Evolutionary conservation across 345 rosid species (phyloP), one percentile per base, ranked within the genome.

Genomic region (Salix viminalis): DNA sequence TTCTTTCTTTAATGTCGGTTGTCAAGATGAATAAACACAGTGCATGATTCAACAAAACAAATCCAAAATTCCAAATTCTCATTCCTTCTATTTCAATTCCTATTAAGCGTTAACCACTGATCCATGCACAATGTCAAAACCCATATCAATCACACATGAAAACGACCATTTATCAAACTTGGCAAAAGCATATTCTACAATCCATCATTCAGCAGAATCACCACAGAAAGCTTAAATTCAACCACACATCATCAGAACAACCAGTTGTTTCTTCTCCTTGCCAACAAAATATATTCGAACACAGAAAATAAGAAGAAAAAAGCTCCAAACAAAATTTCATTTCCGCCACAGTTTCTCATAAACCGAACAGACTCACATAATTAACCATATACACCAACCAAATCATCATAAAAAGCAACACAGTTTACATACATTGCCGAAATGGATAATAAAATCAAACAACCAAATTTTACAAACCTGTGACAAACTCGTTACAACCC

Each of bases 401-500:
- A 67, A 65, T 64, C 24, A 46, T 28, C 15, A 13, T 54, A 39
- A 28, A 70, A 32, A 10, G 71, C 4, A 48, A 46, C 23, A 48
- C 0, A 66, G 6, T n/a, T 24, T 60, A 58, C 34, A 32, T 28
- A 41, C 28, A 62, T 42, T 10, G 44, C 34, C 14, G 34, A 75
- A 74, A 12, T 34, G 11, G 41, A 39, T 15, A 23, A 24, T 61
- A 60, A 68, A 62, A n/a, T 41, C 48, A 76, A 75, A 52, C 78
- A 44, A 24, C 73, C 26, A 75, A 67, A 78, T 32, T 10, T 66
- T 9, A 5, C 89, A 72, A 84, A 96, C 98, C 99, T 91, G 97
- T 13, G 97, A 86, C 76, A 96, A 83, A 75, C 90, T 91, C 30
- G 92, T 86, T 62, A 96, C 90, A 1, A 91, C 94, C 3, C 93